These are phyloP conservation scores for Meyerozyma guilliermondii DNA, from an alignment of 1,139 yeast species.

Conservation along the genomic window DNA sequence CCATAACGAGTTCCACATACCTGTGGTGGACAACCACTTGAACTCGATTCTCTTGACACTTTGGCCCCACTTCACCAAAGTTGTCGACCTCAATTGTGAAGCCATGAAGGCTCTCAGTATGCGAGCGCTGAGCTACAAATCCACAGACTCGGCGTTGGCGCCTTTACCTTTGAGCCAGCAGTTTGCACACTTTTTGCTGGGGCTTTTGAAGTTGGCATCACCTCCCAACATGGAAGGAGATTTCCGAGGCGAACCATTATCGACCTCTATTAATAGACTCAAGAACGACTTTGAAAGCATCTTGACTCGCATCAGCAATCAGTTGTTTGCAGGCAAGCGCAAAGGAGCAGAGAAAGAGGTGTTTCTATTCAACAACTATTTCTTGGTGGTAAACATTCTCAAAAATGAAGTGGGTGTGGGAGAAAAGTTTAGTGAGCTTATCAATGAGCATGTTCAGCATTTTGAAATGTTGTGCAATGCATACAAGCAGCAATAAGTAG, in stretches of 20 bases:
- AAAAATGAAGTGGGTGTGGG: slow-evolving; percentile 43
- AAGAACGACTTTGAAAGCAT: slow-evolving; percentile 76
- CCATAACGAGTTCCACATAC: slow-evolving; percentile 60
- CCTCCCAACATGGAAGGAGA: slow-evolving; percentile 16
- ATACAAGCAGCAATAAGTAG: slow-evolving; percentile 23
- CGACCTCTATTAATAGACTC: slow-evolving; percentile 61
- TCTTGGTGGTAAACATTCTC: slow-evolving; percentile 46
- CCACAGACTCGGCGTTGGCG: slow-evolving; percentile 44
- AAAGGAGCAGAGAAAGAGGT: slow-evolving; percentile 53
- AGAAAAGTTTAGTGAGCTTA: slow-evolving; percentile 34
- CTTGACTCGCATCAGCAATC: slow-evolving; percentile 60
- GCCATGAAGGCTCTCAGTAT: slow-evolving; percentile 46
- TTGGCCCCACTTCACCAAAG: slow-evolving; percentile 83
- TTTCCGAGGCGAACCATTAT: slow-evolving; percentile 61
- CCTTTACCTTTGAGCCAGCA: slow-evolving; percentile 64
- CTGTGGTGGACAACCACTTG: slow-evolving; percentile 70
- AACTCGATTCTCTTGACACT: slow-evolving; percentile 60
- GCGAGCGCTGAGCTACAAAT: slow-evolving; percentile 9
- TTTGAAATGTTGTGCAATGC: slow-evolving; percentile 60
- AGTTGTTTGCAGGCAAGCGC: slow-evolving; percentile 29
- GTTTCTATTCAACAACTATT: slow-evolving; percentile 75
- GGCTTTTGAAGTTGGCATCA: slow-evolving; percentile 56
- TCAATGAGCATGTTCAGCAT: slow-evolving; percentile 55
- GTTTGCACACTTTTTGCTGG: slow-evolving; percentile 71
- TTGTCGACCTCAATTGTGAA: slow-evolving; percentile 75